phyloP scores from a whole-genome alignment of 192 early-diverging fungal species.

The Pilaira anomala region DNA sequence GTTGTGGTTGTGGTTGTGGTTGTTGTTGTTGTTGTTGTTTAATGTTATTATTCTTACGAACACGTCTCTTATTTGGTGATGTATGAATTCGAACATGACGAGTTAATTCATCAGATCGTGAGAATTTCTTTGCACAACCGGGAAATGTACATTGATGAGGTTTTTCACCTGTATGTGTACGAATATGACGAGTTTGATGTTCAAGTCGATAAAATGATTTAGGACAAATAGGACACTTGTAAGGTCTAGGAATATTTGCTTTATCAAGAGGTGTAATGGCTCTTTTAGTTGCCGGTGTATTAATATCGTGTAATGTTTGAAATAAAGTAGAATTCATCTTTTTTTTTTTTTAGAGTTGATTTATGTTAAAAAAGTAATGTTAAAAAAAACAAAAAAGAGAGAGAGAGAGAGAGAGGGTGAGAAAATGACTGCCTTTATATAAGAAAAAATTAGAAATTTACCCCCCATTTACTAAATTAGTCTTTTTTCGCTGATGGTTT shows the following conservation, averaged over 20 bases:
- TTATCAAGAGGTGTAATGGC: slow-evolving; percentile 26
- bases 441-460: slow-evolving; percentile 1
- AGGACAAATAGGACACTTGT: slow-evolving; percentile 59
- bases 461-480: background rate
- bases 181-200: slow-evolving; percentile 82
- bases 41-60: slow-evolving; percentile 20
- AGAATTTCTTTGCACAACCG: slow-evolving; percentile 78
- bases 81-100: slow-evolving; percentile 54
- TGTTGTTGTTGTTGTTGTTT: background rate
- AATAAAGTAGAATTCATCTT: background rate
- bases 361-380: background rate
- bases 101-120: slow-evolving; percentile 77
- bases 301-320: slow-evolving; percentile 3
- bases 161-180: slow-evolving; percentile 84
- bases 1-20: background rate
- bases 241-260: slow-evolving; percentile 50
- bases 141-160: slow-evolving; percentile 74
- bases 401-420: background rate
- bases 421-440: slow-evolving; percentile 14
- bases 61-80: slow-evolving; percentile 37
- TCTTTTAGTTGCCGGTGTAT: slow-evolving; percentile 12
- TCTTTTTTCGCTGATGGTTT: slow-evolving; percentile 24
- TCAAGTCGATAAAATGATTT: slow-evolving; percentile 78
- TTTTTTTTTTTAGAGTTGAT: too few species aligned
- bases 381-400: background rate